Conservation (phyloP, 345 rosid genomes). For the Rhodomyrtus tomentosa region DNA sequence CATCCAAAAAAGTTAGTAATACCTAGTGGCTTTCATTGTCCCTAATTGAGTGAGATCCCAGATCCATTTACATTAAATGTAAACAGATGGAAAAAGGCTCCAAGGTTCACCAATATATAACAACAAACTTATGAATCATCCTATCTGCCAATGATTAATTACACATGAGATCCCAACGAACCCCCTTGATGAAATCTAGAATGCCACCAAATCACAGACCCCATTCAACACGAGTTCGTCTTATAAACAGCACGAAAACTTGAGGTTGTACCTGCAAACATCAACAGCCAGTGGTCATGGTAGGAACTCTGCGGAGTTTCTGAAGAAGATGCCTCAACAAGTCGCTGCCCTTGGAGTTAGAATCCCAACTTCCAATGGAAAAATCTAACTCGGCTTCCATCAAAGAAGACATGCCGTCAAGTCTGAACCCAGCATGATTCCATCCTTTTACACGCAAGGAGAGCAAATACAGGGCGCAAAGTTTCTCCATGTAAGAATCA, state of each 20-base stretch:
- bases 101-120: too few relatives aligned
- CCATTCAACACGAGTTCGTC: too few relatives aligned
- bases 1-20: too few relatives aligned
- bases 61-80: too few relatives aligned
- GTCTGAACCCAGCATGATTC: background rate
- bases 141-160: too few relatives aligned
- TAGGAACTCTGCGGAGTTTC: background rate
- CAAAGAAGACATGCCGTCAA: background rate
- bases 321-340: background rate
- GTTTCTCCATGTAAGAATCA: background rate
- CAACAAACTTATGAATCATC: too few relatives aligned
- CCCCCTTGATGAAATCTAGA: too few relatives aligned
- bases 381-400: background rate
- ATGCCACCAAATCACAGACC: too few relatives aligned
- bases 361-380: background rate
- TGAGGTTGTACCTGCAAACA: background rate
- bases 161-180: too few relatives aligned
- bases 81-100: too few relatives aligned
- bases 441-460: background rate
- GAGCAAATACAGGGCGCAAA: background rate
- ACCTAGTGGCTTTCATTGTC: too few relatives aligned
- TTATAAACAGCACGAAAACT: background rate
- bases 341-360: background rate
- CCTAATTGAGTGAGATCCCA: too few relatives aligned
- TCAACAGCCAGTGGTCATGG: background rate